Base-by-base conservation (phyloP, 257 asterid species). In the Scutellaria minor region DNA sequence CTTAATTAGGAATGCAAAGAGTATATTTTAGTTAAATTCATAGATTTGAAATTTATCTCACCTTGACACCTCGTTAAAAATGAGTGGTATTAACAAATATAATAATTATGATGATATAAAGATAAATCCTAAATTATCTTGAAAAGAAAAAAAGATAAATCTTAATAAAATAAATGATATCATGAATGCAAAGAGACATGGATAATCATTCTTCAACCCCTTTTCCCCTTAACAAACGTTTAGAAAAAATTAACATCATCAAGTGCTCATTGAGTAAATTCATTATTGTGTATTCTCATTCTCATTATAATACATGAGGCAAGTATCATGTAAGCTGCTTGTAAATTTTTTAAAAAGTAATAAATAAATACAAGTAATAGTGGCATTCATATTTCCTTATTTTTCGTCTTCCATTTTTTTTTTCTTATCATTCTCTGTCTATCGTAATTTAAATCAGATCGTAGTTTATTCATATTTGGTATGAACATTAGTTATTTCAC, bases 241-340 rank as follows among this genome's bases (percentile, higher is more conserved):
- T 56, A 64, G 50, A 68, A 68, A 72, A 60, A 72, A 60, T 35
- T 48, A 73, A 40, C 85, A 88, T 68, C 15, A 67, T 85, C 78
- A 70, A 83, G 75, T 85, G 81, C 68, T 46, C 48, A 78, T 83
- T 71, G 85, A 84, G 86, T 79, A 66, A 80, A 51, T 75, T 77
- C 85, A 87, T 90, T 20, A 87, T 87, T 68, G 67, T 81, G 89
- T 76, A 82, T 86, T 83, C 81, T 78, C 83, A 41, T 72, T 62
- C 11, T 66, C 31, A 70, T 68, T 61, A 63, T 64, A 31, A 31
- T 64, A 40, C 48, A 70, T 63, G 37, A 31, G 37, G 37, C 37
- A 75, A 74, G 75, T 63, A 72, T 72, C 77, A 63, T 75, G 80
- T 82, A 58, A 65, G 58, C 54, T 66, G 79, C 74, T 44, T 27